A percentile compares a stretch with the other conserved stretches of the same genome.
Conservation (phyloP, 306 rosid genomes). For the Vicia faba region DNA sequence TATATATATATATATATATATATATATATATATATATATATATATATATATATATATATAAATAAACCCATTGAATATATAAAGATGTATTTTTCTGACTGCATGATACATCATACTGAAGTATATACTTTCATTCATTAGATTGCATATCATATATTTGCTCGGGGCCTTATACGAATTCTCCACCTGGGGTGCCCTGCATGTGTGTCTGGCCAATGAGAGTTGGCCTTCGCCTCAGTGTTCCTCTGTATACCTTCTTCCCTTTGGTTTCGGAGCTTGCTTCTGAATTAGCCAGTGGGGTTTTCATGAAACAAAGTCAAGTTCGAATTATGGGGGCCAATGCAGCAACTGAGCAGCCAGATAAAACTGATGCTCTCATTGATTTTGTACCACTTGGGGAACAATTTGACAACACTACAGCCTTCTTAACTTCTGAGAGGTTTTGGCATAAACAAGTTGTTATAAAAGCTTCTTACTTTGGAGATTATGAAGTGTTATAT, state of each 20-base stretch:
- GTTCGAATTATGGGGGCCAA: constrained; percentile 95
- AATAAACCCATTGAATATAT: constrained; percentile 12
- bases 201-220: constrained; percentile 86
- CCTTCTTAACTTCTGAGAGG: constrained; percentile 71
- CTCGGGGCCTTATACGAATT: constrained; percentile 71
- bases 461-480: constrained; percentile 74
- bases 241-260: constrained; percentile 87
- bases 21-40: too few relatives aligned
- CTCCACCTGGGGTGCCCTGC: constrained; percentile 95
- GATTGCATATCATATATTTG: constrained; percentile 76
- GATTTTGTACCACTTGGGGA: constrained; percentile 88
- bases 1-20: too few relatives aligned
- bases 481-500: constrained; percentile 82
- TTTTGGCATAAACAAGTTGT: constrained; percentile 84
- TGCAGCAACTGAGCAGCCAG: constrained; percentile 68
- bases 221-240: constrained; percentile 79
- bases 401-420: constrained; percentile 82
- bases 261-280: constrained; percentile 95
- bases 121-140: constrained; percentile 38
- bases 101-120: constrained; percentile 37
- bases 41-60: too few relatives aligned
- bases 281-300: constrained; percentile 70
- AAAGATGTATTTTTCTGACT: constrained; percentile 7
- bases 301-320: constrained; percentile 85
- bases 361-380: constrained; percentile 70